Percentiles rank a stretch among this genome's conserved stretches.
These are phyloP conservation scores for Closterium sp. DNA, from an alignment of 139 green algal species.

Conservation along the genomic window DNA sequence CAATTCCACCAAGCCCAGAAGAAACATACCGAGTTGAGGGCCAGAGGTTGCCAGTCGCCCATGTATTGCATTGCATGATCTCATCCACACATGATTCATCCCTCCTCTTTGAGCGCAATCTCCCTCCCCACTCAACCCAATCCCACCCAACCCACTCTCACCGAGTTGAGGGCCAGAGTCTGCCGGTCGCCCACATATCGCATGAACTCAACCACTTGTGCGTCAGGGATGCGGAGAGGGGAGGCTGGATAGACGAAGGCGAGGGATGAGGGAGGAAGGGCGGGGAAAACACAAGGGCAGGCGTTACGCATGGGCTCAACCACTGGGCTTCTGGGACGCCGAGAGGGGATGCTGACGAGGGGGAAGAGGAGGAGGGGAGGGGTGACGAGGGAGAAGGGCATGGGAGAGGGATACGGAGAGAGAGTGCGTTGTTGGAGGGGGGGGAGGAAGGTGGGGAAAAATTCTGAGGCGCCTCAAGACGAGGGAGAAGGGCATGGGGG, in stretches of 20 bases:
- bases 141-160: conserved; percentile 11
- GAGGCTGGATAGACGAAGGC: neutral
- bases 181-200: conserved; percentile 51
- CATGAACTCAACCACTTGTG: conserved; percentile 67
- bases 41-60: too few relatives aligned
- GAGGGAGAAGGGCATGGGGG: neutral
- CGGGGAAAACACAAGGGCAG: conserved; percentile 21
- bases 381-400: neutral
- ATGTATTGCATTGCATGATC: too few relatives aligned
- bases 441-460: neutral
- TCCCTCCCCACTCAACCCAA: neutral
- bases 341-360: neutral
- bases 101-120: neutral
- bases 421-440: neutral
- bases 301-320: too few relatives aligned
- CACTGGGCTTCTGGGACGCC: too few relatives aligned
- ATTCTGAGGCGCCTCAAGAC: too few relatives aligned
- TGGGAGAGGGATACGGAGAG: neutral
- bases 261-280: neutral
- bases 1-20: too few relatives aligned
- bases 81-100: too few relatives aligned
- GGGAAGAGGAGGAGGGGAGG: neutral
- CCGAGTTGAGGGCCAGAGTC: conserved; percentile 55
- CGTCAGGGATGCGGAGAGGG: conserved; percentile 46
- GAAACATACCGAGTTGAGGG: too few relatives aligned